A percentile compares a stretch with the other conserved stretches of the same genome.
phyloP scores from a whole-genome alignment of 2,329 filamentous ascomycete genomes.

The Neofusicoccum sp. region DNA sequence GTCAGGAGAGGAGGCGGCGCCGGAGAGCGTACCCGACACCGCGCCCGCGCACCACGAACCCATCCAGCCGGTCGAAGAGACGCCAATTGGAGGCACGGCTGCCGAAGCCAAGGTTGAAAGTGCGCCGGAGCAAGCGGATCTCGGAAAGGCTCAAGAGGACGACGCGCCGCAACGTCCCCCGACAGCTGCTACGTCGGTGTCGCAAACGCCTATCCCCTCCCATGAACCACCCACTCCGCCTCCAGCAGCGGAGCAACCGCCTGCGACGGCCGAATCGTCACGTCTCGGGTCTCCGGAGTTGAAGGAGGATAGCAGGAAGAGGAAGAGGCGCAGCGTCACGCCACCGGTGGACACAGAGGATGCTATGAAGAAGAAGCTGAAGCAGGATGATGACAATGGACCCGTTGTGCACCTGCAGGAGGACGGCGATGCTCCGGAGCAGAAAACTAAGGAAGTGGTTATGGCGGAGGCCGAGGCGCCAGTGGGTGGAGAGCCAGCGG shows the following conservation, averaged over 20 bases:
- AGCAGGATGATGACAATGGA: constrained; percentile 38
- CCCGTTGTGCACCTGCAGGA: constrained; percentile 35
- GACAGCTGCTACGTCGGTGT: constrained; percentile 13
- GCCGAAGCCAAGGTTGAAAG: constrained; percentile 3
- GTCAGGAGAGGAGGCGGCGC: not conserved
- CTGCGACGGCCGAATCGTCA: constrained; percentile 26
- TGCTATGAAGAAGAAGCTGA: constrained; percentile 48
- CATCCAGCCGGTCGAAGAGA: constrained; percentile 2
- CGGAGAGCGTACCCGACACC: not conserved
- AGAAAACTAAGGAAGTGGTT: not conserved
- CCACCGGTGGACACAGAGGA: constrained; percentile 39
- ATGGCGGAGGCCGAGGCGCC: constrained; percentile 9
- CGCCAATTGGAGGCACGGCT: not conserved
- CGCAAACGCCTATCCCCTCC: constrained; percentile 21
- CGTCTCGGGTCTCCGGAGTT: constrained; percentile 40
- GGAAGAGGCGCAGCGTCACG: constrained; percentile 45
- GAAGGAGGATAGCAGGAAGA: constrained; percentile 42
- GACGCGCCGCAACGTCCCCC: constrained; percentile 11
- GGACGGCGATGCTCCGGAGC: constrained; percentile 23
- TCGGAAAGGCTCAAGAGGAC: not conserved
- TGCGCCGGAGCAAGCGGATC: constrained; percentile 4
- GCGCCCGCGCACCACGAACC: constrained; percentile 1
- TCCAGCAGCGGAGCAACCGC: not conserved
- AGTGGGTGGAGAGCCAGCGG: constrained; percentile 11
- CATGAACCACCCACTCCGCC: constrained; percentile 11